Percentiles rank a stretch among this genome's conserved stretches.
Conservation (phyloP, 2,329 filamentous ascomycete genomes). For the Alternaria angustiovoidea region DNA sequence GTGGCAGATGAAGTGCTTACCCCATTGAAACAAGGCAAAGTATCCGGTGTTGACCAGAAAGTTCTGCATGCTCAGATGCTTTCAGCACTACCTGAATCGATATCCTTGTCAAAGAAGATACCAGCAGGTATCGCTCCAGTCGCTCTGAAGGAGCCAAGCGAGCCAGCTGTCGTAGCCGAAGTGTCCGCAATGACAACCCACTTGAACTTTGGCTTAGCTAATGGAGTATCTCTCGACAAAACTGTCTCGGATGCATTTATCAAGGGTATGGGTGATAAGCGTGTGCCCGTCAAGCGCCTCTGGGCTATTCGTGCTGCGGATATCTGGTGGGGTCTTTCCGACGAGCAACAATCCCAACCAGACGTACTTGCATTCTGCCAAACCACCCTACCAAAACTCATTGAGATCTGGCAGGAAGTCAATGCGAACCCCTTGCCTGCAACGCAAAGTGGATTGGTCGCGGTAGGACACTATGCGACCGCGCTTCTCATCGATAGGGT, state of each 20-base stretch:
- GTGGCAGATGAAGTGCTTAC: constrained; percentile 79
- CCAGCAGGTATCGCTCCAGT: constrained; percentile 71
- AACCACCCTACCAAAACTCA: constrained; percentile 62
- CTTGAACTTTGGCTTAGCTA: constrained; percentile 68
- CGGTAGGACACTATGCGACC: constrained; percentile 77
- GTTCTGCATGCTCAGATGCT: constrained; percentile 85
- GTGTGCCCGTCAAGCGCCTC: constrained; percentile 74
- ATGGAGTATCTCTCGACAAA: constrained; percentile 69
- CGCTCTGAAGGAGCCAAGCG: constrained; percentile 86
- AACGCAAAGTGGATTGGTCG: constrained; percentile 82
- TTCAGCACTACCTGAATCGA: constrained; percentile 61
- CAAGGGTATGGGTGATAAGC: constrained; percentile 89
- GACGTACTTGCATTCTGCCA: constrained; percentile 58
- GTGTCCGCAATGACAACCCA: constrained; percentile 74
- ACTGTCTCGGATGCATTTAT: constrained; percentile 72
- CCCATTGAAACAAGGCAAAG: constrained; percentile 83
- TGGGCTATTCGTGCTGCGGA: constrained; percentile 82
- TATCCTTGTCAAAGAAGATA: constrained; percentile 71
- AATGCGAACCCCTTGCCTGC: constrained; percentile 78
- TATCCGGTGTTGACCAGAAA: constrained; percentile 85
- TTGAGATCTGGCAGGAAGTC: constrained; percentile 80
- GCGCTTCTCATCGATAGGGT: constrained; percentile 68
- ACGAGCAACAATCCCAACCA: constrained; percentile 58
- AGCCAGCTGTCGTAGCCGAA: constrained; percentile 79
- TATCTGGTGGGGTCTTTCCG: constrained; percentile 68